Evolutionary conservation across 225 moss, liverwort and hornwort genomes (phyloP), one percentile per base, ranked within the genome.

Genomic region (Physcomitrium patens): DNA sequence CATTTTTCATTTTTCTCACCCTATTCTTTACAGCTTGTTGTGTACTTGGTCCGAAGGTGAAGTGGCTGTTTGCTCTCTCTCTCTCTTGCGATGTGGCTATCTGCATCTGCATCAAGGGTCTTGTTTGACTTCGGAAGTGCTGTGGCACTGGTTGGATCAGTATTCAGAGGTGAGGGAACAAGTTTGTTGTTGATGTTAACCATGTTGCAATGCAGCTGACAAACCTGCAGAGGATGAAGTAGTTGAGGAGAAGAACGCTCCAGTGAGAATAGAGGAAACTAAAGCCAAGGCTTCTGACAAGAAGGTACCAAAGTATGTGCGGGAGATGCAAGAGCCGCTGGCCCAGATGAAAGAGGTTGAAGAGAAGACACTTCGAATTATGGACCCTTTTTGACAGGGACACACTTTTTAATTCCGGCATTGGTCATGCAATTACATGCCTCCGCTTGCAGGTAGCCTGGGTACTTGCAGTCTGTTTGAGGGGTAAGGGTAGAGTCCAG

Each of bases 311-410:
- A 99, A 93, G 91, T 93, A 93, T 74, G 87, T 99, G 83, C 90
- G 90, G 79, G 94, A 93, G 79, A 99, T 94, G 94, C 97, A 99
- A 75, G 97, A 99, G 75, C 92, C 90, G 50, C 80, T 94, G 64
- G 83, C 86, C 71, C 90, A 90, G 66, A 83, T 93, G 69, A 94
- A 90, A 80, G 97, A 99, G 87, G 87, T 90, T 9, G 97, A 99
- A 80, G 97, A 94, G 76, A 94, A 83, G 82, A 91, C 85, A 79
- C 80, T 79, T 51, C 84, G 89, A 80, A 85, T 85, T 88, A 76
- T 13, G 19, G 10, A 19, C 42, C 12, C 59, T 67, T 47, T 60
- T 28, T 45, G 28, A 56, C 14, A 67, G 56, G 8, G 24, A 50
- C 23, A 23, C 42, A 4, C 43, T 2, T 18, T 51, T 57, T 50